Evolutionary conservation across 2,329 filamentous ascomycete species (phyloP), one percentile per base, ranked within the genome.

Genomic region (Macrophomina pseudophaseolina): DNA sequence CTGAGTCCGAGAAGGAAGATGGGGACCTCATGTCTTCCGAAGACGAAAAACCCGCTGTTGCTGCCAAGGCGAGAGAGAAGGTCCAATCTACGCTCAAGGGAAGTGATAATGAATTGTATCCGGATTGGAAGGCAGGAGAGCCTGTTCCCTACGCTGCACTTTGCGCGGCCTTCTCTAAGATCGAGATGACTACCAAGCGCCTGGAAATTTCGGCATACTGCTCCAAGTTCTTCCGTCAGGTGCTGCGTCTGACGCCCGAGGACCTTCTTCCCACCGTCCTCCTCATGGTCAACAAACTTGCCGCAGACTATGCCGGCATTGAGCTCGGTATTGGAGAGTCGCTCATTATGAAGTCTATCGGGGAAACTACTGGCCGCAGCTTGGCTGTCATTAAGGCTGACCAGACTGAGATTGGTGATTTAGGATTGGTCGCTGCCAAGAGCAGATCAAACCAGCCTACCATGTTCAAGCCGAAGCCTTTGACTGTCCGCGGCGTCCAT

Each of bases 311-410:
- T 77, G 91, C 94, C 51, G 95, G 95, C 23, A 94, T 99, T 69
- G 95, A 99, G 79, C 85, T 99, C 35, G 95, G 95, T n/a, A 99
- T 99, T 72, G 95, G 95, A 66, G 95, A 99, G 80, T 98, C 94
- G 0, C 81, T 99, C 33, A 97, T 99, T 73, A 98, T 98, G 94
- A 99, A 98, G 78, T 92, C 95, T 5, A 97, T 99, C 74, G 94
- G 94, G 11, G 94, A 98, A 81, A 91, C 90, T 35, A 99, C 95
- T 0, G 95, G 95, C 9, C 89, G 95, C 68, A 97, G 89, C 73
- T 80, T 97, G 54, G 86, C 90, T 44, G 89, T 97, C 63, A 97
- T 99, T 83, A 98, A 97, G 81, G 88, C 91, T 58, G 94, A 98
- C 72, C 95, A 99, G 75, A 93, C 95, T 74, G 93, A 97, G 73